Percentiles rank a stretch among this genome's conserved stretches.
phyloP scores from a whole-genome alignment of 2,329 filamentous ascomycete genomes.

The Ascochyta rabiei region DNA sequence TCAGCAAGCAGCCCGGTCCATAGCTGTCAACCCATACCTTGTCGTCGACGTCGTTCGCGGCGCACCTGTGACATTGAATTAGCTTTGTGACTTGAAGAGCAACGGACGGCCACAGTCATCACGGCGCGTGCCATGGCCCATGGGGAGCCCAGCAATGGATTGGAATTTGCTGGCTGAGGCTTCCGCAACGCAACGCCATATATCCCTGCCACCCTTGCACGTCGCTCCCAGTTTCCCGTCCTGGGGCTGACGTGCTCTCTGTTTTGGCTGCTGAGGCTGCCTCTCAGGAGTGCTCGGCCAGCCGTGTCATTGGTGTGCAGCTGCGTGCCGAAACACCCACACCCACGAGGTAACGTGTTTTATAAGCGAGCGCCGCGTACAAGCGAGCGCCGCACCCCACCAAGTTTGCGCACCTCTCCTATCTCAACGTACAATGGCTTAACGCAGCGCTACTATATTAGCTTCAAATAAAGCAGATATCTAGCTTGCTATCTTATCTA shows the following conservation, averaged over 20 bases:
- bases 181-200: constrained; percentile 23
- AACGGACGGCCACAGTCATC: constrained; percentile 22
- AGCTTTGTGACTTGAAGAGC: constrained; percentile 1
- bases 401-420: no score
- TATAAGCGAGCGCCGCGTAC: no score
- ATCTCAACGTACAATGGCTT: no score
- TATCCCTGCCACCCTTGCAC: constrained; percentile 29
- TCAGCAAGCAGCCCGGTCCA: constrained; percentile 3
- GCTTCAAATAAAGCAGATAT: no score
- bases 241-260: constrained; percentile 39
- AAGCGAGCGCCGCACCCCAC: no score
- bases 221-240: constrained; percentile 13
- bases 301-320: constrained; percentile 25
- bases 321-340: constrained; percentile 22
- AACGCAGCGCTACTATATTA: no score
- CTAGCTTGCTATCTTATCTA: no score
- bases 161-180: constrained; percentile 28
- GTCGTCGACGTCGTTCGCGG: constrained; percentile 2
- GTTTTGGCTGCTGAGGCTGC: constrained; percentile 36
- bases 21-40: constrained; percentile 2
- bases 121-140: constrained; percentile 16
- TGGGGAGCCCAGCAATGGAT: background rate
- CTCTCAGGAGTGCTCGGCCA: constrained; percentile 16
- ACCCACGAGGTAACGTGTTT: constrained; percentile 20
- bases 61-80: constrained; percentile 21